Base-by-base conservation (phyloP, 257 asterid species). In the Oldenlandia corymbosa region DNA sequence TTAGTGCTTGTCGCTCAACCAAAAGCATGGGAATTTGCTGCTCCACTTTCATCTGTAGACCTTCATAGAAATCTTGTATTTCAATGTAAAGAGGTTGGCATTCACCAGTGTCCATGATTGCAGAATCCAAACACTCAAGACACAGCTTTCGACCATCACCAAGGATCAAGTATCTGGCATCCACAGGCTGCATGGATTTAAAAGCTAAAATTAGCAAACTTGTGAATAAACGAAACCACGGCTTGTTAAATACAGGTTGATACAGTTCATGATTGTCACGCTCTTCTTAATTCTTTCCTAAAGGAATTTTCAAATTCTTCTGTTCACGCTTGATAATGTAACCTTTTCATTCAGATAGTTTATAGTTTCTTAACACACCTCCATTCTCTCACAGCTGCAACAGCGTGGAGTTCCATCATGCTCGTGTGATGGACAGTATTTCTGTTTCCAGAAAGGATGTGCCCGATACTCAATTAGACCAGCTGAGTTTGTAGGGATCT, bases 371-470 rank as follows among this genome's bases (percentile, higher is more conserved):
- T 24, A 31, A 60, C 84, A 66, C 23, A 88, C 97, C 95, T 91
- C 97, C 96, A 91, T 88, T 78, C 93, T 81, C 74, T 91, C 96
- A 30, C 97, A 91, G 80, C 97, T 91, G 86, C 97, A 91, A 62
- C 99, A 90, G 24, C 99, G 94, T 60, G 95, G 99, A 26, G 99
- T 93, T 60, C 96, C 94, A 70, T 93, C 99, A 60, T 72, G 75
- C 77, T 90, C 99, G 46, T 93, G 99, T 48, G 88, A 68, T 11
- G 97, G 99, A 71, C 99, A 93, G 74, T 93, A 93, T 75, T 93
- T 93, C 67, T 93, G 96, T 65, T 73, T 87, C 99, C 99, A 93
- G 85, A 90, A 90, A 63, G 99, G 95, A 84, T 93, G 99, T 51
- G 95, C 97, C 80, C 97, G 80, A 76, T 85, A 93, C 83, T 93